Evolutionary conservation across 2,329 filamentous ascomycete species (phyloP).

Genomic region (Kalaharituber pfeilii): DNA sequence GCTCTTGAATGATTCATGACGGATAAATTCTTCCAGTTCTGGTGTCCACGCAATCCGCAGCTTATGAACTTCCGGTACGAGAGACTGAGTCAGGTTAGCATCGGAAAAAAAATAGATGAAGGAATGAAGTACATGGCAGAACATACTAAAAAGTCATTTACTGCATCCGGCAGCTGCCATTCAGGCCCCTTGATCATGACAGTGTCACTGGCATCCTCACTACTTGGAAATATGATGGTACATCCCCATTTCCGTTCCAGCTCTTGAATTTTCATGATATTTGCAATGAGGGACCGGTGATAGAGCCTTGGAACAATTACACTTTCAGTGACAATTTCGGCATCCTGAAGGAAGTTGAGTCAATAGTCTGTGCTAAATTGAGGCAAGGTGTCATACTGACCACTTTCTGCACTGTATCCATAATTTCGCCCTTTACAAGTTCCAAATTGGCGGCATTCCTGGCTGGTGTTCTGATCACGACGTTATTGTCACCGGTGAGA

Average conservation of each 20-base stretch:
- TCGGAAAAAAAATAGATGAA: not conserved
- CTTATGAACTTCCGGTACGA: constrained; percentile 94
- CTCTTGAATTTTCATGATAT: constrained; percentile 76
- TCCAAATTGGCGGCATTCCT: constrained; percentile 94
- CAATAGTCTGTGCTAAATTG: too few species aligned
- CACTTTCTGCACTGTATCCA: constrained; percentile 97
- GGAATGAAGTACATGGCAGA: not conserved
- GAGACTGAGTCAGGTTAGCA: constrained; percentile 43
- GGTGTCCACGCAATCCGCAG: constrained; percentile 62
- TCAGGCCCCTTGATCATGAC: constrained; percentile 91
- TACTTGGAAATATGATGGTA: constrained; percentile 96
- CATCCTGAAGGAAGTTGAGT: constrained; percentile 44
- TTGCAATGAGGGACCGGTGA: constrained; percentile 80
- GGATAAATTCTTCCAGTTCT: constrained; percentile 63
- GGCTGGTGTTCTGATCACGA: constrained; percentile 92
- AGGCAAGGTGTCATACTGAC: constrained; percentile 33
- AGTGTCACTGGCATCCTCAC: constrained; percentile 89
- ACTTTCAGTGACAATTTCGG: constrained; percentile 38
- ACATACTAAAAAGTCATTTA: constrained; percentile 74
- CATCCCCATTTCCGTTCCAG: constrained; percentile 99
- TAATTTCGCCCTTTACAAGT: constrained; percentile 93
- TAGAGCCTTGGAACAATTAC: constrained; percentile 47
- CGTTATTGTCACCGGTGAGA: constrained; percentile 84
- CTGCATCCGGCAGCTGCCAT: constrained; percentile 93
- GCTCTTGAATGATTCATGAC: constrained; percentile 60